A percentile compares a stretch with the other conserved stretches of the same genome.
phyloP scores from a whole-genome alignment of 2,329 filamentous ascomycete species.

The Cordyceps pruinosa region DNA sequence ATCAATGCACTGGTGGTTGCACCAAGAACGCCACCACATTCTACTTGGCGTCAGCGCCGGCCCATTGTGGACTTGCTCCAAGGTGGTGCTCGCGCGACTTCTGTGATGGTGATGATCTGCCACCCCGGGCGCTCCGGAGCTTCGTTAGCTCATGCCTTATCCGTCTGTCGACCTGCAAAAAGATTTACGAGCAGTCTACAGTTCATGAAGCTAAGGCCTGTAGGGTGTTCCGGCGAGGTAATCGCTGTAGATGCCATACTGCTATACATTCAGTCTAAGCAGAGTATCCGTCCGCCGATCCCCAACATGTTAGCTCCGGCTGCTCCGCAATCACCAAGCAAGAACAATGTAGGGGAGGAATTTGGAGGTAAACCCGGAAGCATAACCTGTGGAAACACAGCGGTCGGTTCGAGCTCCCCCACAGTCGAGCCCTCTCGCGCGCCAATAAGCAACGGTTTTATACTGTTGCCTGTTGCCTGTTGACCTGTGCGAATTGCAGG shows the following conservation, averaged over 20 bases:
- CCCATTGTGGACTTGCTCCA: background rate
- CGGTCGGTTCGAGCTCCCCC: background rate
- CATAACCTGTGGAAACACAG: background rate
- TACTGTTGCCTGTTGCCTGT: background rate
- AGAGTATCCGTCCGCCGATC: background rate
- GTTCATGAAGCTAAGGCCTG: too few species aligned
- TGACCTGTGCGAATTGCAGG: background rate
- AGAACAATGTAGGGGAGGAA: background rate
- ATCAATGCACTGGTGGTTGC: background rate
- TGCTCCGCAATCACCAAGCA: background rate
- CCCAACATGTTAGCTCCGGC: background rate
- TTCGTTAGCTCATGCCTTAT: too few species aligned
- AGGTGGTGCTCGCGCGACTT: too few species aligned
- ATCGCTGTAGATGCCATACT: too few species aligned
- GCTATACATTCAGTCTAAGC: background rate
- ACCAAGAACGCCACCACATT: background rate
- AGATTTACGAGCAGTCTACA: too few species aligned
- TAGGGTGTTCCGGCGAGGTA: too few species aligned
- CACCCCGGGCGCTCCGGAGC: background rate
- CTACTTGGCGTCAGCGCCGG: slow-evolving; percentile 6
- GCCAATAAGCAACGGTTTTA: slow-evolving; percentile 6
- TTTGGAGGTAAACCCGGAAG: background rate
- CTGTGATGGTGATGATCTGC: too few species aligned
- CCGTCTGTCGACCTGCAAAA: too few species aligned
- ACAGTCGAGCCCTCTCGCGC: background rate